Conservation (phyloP, 2,329 filamentous ascomycete species). For the Fonsecaea monophora region DNA sequence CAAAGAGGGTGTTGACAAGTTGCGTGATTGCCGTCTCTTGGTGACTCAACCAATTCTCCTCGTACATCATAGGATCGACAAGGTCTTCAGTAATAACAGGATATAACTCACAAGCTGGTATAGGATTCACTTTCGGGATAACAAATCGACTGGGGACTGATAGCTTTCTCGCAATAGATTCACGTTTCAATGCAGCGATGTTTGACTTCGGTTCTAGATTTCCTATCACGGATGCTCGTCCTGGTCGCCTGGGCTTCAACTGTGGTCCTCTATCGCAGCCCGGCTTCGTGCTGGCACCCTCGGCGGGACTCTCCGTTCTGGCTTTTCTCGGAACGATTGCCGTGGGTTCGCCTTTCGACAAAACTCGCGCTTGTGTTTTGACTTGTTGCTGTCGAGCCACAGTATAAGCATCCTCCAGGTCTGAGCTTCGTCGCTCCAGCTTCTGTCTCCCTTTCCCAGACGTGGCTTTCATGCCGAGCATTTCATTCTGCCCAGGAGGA, state of each 20-base stretch:
- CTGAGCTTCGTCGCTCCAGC: not conserved
- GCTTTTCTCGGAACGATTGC: slow-evolving; percentile 12
- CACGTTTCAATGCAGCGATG: not conserved
- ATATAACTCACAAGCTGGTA: slow-evolving; percentile 49
- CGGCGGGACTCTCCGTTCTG: slow-evolving; percentile 1
- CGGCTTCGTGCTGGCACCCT: slow-evolving; percentile 13
- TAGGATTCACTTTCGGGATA: slow-evolving; percentile 27
- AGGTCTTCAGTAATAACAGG: slow-evolving; percentile 63
- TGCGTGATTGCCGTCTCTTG: slow-evolving; percentile 68
- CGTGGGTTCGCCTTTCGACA: slow-evolving; percentile 1
- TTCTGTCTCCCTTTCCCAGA: not conserved
- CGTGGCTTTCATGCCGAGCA: not conserved
- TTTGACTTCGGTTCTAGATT: slow-evolving; percentile 2
- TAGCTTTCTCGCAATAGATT: slow-evolving; percentile 13
- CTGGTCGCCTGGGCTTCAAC: not conserved
- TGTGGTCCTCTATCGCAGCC: slow-evolving; percentile 25
- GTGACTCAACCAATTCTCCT: slow-evolving; percentile 67
- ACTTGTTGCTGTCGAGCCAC: not conserved
- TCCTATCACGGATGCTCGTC: slow-evolving; percentile 1
- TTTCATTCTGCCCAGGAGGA: slow-evolving; percentile 54
- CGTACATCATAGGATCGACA: slow-evolving; percentile 64
- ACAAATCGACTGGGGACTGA: slow-evolving; percentile 36
- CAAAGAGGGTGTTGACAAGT: slow-evolving; percentile 63
- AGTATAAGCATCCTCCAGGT: not conserved
- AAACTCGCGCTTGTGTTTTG: not conserved